Base-by-base conservation (phyloP, 73 alveolate genomes). In the Breviolum minutum region DNA sequence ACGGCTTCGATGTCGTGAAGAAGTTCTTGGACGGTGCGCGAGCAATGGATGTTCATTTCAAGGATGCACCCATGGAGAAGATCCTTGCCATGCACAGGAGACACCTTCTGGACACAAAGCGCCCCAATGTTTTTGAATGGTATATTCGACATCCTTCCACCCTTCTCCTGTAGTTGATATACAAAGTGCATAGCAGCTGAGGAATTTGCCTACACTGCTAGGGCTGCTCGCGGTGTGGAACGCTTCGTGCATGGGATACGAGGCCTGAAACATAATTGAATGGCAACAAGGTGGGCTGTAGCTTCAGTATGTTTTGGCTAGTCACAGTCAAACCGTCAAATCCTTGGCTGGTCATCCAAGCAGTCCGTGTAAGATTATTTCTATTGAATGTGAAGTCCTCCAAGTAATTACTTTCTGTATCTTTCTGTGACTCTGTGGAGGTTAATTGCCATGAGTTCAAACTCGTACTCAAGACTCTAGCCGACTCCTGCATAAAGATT, bases 21-120 rank as follows among this genome's bases (percentile, higher is more conserved):
- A 95, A 99, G 73, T 99, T 99, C 99, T 99, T 99, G 81, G 63
- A 76, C 17, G 99, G 99, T 66, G 99, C 99, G 32, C 95, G 99
- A 24, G 92, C 99, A 8, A 99, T 99, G 95, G 99, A 99, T 99
- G 90, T 99, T 87, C 99, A 99, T 79, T 99, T 99, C 99, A 73
- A 79, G 26, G 94, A 95, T 17, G 99, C 99, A 27, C 99, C 99
- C 93, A 48, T 87, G 32, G 81, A 87, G 60, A 88, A 99, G 99
- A 64, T 27, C 70, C 87, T 32, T n/a, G 87, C 71, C 80, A 99
- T 98, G 69, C 22, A n/a, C 54, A 13, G 29, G 63, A 79, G 63
- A 0, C 63, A 32, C 24, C 9, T 6, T 68, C 77, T 68, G 77
- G 24, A 68, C 77, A 68, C 77, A 68, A 14, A 17, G 77, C 17